Conservation (phyloP, 495 filamentous ascomycete species). For the Xylaria grammica region DNA sequence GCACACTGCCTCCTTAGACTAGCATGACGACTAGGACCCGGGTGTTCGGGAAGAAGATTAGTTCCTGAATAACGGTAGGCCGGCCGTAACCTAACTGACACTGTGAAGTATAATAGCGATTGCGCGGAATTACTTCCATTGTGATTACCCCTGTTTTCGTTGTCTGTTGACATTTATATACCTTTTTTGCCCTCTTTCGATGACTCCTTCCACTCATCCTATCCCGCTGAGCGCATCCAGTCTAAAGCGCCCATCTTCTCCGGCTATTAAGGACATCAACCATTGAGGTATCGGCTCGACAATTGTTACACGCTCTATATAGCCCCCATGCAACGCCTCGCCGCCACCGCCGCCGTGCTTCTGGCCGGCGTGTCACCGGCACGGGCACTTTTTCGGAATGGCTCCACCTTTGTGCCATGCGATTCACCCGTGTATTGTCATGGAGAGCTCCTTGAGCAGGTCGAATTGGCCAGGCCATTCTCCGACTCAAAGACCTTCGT, state of each 20-base stretch:
- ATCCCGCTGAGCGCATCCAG: too few species aligned
- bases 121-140: background rate
- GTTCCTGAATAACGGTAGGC: slow-evolving; percentile 1
- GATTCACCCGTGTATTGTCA: slow-evolving; percentile 57
- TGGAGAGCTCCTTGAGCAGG: slow-evolving; percentile 52
- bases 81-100: background rate
- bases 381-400: slow-evolving; percentile 50
- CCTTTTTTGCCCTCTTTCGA: slow-evolving; percentile 14
- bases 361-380: slow-evolving; percentile 22
- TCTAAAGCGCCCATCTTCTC: too few species aligned
- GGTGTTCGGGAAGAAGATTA: slow-evolving; percentile 4
- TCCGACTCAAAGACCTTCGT: slow-evolving; percentile 59
- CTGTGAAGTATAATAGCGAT: slow-evolving; percentile 7
- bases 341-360: slow-evolving; percentile 31
- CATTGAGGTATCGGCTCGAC: background rate
- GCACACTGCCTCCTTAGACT: background rate
- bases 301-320: slow-evolving; percentile 6
- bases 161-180: background rate
- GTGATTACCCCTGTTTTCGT: background rate
- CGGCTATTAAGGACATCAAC: too few species aligned
- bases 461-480: slow-evolving; percentile 55
- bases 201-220: slow-evolving; percentile 18
- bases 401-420: slow-evolving; percentile 52
- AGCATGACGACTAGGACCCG: background rate
- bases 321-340: slow-evolving; percentile 15